Base-by-base conservation (phyloP, 2,329 filamentous ascomycete species). In the Fusarium mangiferae region DNA sequence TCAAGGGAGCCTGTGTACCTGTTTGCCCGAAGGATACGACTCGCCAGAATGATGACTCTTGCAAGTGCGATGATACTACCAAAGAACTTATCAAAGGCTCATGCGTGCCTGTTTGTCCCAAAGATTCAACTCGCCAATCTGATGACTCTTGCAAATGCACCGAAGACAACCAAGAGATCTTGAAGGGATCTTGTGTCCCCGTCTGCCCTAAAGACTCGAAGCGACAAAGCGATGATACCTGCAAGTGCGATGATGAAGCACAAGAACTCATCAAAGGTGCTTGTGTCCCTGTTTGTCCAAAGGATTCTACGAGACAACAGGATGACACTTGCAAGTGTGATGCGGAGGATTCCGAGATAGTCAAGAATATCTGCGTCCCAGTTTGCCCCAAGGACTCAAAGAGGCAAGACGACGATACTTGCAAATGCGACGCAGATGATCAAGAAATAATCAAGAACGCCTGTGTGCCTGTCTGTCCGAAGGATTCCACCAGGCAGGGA, bases 301-400 rank as follows among this genome's bases (percentile, higher is more conserved):
- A 51, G 7, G 48, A 35, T 12, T 51, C 48, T 6, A 35, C 30
- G 2, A 30, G 48, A 20, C 48, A 51, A 11, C 20, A 20, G 7
- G 48, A 35, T 20, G n/a, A 24, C 14, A 35, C 0, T 5, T 51
- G 48, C 22, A 51, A 51, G 7, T 51, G 48, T 5, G 22, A 24
- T 24, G 17, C 7, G 9, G 48, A 20, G 0, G 12, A 3, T 2
- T 10, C 3, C 0, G 30, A 52, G 12, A 36, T 52, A 0, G 2
- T 52, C 30, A 52, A 52, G n/a, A 24, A 24, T 3, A 11, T 8
- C 2, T 51, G 48, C 3, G 6, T 35, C 3, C n/a, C n/a, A 2
- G 8, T 20, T 10, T 51, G 48, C 11, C 30, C 48, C 6, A 14
- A 51, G 2, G 15, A 35, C 22, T 51, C 48, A 1, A 51, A 13